These are phyloP conservation scores for Ploettnerulaceae sp. DNA, from an alignment of 2,329 filamentous ascomycete species.

Conservation along the genomic window DNA sequence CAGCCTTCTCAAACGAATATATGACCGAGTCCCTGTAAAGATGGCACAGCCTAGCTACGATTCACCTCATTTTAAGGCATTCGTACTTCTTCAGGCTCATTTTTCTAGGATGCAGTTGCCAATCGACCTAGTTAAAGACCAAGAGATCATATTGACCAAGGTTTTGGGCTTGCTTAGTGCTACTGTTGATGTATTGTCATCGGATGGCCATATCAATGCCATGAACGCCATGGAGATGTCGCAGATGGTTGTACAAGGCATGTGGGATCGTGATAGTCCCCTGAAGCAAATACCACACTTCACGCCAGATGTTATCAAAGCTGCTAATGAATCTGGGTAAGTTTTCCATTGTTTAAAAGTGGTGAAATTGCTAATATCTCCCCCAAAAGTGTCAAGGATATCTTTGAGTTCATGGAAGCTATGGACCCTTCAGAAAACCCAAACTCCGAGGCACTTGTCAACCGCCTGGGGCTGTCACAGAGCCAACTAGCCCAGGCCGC, in stretches of 20 bases:
- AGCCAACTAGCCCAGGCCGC: conserved; percentile 84
- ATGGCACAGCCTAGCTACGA: conserved; percentile 83
- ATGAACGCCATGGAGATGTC: conserved; percentile 99
- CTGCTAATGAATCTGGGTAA: conserved; percentile 72
- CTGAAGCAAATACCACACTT: conserved; percentile 98
- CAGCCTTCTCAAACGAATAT: conserved; percentile 79
- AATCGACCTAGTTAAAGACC: conserved; percentile 92
- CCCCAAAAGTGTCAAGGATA: conserved; percentile 69
- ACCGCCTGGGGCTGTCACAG: conserved; percentile 73
- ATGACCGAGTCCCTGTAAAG: conserved; percentile 92
- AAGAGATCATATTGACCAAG: conserved; percentile 81
- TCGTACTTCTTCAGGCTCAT: conserved; percentile 94
- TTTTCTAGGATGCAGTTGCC: conserved; percentile 97
- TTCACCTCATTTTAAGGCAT: conserved; percentile 97
- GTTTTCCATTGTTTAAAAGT: conserved; percentile 32
- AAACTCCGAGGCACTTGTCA: conserved; percentile 71
- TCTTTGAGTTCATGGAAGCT: conserved; percentile 97
- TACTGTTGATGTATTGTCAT: conserved; percentile 90
- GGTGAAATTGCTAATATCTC: conserved; percentile 32
- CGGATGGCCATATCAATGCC: conserved; percentile 91
- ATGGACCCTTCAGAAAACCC: conserved; percentile 95
- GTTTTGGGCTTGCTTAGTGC: conserved; percentile 84
- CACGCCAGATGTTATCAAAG: conserved; percentile 74
- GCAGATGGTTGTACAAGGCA: conserved; percentile 97
- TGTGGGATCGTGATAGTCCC: conserved; percentile 97